Evolutionary conservation across 345 rosid species (phyloP), one percentile per base, ranked within the genome.

Genomic region (Sapria himalayana): DNA sequence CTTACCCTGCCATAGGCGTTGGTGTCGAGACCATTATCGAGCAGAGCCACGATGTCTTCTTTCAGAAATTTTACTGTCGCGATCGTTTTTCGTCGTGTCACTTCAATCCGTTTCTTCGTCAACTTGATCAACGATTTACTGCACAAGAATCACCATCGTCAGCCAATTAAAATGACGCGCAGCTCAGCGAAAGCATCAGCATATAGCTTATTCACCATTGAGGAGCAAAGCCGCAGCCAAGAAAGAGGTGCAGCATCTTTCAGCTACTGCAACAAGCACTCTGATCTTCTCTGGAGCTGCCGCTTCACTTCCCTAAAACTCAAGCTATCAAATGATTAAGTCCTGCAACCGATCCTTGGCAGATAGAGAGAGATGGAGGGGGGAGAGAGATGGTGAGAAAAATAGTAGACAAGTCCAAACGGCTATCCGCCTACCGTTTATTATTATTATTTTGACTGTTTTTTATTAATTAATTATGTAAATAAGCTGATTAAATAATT

Each of bases 31-130:
- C 93, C 95, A 60, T 77, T 74, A 44, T 64, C 54, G 16, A 89
- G 63, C 53, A 89, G 84, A 79, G 82, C 95, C 54, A 92, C 95
- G 29, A 89, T 59, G 35, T 82, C 98, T 55, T 69, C 64, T 77
- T 74, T 89, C 41, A 89, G 44, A 59, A 76, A 79, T 75, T 65
- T 89, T 56, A 69, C 58, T 48, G 91, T 82, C 1, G 98, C 98
- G 19, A 51, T 77, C 54, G 74, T 67, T 69, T 82, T 89, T 62
- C 93, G 67, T 64, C 77, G 41, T 32, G 74, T 75, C 63, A 76
- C 76, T 45, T 79, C 92, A 75, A 89, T 82, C 78, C 81, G 70
- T 60, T 65, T 76, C 68, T 67, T 79, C 1, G 72, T 67, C 53
- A 58, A 50, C 45, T 82, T 89, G 25, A 89, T 79, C 77, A 76